Conservation (phyloP, 2,329 filamentous ascomycete species). For the Botryotinia narcissicola region DNA sequence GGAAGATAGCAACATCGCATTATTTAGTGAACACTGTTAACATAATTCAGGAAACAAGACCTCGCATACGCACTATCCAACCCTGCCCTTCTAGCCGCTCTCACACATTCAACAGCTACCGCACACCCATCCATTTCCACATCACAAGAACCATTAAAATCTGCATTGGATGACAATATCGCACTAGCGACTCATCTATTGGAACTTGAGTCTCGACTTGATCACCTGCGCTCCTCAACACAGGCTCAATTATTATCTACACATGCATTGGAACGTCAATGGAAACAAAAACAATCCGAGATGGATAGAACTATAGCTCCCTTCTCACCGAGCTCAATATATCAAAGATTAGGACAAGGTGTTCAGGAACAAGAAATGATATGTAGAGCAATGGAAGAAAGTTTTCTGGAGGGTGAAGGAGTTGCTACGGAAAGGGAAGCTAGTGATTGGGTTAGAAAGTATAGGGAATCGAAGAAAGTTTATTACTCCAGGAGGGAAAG, state of each 20-base stretch:
- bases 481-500: slow-evolving; percentile 80
- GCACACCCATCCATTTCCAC: slow-evolving; percentile 69
- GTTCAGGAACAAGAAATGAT: slow-evolving; percentile 80
- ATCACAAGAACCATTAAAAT: slow-evolving; percentile 62
- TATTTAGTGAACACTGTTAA: slow-evolving; percentile 26
- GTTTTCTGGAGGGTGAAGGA: slow-evolving; percentile 64
- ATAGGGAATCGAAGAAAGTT: slow-evolving; percentile 75
- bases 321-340: slow-evolving; percentile 83
- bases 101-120: slow-evolving; percentile 64
- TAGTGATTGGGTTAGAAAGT: slow-evolving; percentile 77
- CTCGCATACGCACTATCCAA: slow-evolving; percentile 66
- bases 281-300: slow-evolving; percentile 82
- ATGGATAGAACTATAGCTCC: slow-evolving; percentile 82
- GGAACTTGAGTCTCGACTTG: slow-evolving; percentile 56
- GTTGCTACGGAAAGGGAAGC: slow-evolving; percentile 76
- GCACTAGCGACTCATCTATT: slow-evolving; percentile 63
- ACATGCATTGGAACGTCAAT: slow-evolving; percentile 86
- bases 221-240: slow-evolving; percentile 63
- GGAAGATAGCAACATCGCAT: not conserved
- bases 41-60: slow-evolving; percentile 65
- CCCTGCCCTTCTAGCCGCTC: slow-evolving; percentile 66
- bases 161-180: slow-evolving; percentile 69
- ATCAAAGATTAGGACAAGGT: slow-evolving; percentile 73
- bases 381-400: slow-evolving; percentile 83
- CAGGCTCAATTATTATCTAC: slow-evolving; percentile 81